Evolutionary conservation across 2,329 filamentous ascomycete species (phyloP).

Genomic region (Fusarium sp.): DNA sequence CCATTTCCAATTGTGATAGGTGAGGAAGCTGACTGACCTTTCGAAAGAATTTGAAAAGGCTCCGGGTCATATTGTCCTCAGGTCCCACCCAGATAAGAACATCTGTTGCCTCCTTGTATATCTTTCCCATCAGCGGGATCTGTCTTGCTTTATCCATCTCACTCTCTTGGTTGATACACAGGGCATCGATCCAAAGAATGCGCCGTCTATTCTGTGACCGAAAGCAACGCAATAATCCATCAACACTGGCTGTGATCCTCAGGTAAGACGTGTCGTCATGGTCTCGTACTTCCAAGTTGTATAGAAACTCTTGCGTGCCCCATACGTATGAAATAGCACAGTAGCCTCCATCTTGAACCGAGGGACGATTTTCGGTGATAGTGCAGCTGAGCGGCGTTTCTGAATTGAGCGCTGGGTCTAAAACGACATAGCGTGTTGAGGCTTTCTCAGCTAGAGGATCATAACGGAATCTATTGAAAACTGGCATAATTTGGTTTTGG

Average conservation of each 20-base stretch:
- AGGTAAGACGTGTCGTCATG: neutral
- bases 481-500: neutral
- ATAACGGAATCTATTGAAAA: neutral
- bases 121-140: slow-evolving; percentile 4
- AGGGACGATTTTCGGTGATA: neutral
- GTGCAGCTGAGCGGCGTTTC: neutral
- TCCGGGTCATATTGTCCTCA: slow-evolving; percentile 3
- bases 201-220: neutral
- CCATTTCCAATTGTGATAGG: neutral
- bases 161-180: slow-evolving; percentile 4
- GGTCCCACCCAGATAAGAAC: slow-evolving; percentile 13
- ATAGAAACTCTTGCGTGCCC: neutral
- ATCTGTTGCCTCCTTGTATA: slow-evolving; percentile 2
- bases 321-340: neutral
- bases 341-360: neutral
- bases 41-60: slow-evolving; percentile 3
- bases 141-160: slow-evolving; percentile 9
- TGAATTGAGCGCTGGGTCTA: neutral
- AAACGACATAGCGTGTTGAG: neutral
- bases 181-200: slow-evolving; percentile 7
- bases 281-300: neutral
- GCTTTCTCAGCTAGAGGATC: neutral
- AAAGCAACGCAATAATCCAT: slow-evolving; percentile 3
- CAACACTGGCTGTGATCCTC: slow-evolving; percentile 12
- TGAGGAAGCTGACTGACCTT: slow-evolving; percentile 6